Conservation (phyloP, 345 rosid genomes). For the Conringia planisiliqua region DNA sequence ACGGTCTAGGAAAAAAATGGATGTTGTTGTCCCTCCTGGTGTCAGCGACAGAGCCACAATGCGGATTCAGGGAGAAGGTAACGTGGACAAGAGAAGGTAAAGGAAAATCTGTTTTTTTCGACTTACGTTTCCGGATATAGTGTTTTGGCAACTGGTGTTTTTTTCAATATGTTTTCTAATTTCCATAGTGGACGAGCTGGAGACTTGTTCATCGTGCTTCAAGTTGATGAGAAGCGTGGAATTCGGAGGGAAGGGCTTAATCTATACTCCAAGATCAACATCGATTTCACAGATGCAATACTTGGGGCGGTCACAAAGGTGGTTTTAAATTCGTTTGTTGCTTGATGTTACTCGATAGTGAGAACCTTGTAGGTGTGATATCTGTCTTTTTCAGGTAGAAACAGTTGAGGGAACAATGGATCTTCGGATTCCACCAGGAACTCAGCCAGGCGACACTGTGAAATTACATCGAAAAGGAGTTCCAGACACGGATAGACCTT, state of each 20-base stretch:
- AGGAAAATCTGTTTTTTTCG: not conserved
- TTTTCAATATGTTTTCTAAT: slow-evolving; percentile 7
- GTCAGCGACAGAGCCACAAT: slow-evolving; percentile 69
- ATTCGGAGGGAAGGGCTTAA: slow-evolving; percentile 76
- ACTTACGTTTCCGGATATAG: not conserved
- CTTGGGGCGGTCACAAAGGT: slow-evolving; percentile 72
- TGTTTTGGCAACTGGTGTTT: not conserved
- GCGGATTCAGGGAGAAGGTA: slow-evolving; percentile 72
- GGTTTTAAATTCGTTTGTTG: not conserved
- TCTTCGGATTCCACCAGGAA: slow-evolving; percentile 71
- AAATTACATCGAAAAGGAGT: slow-evolving; percentile 66
- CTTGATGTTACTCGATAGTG: not conserved
- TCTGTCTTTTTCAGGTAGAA: slow-evolving; percentile 57
- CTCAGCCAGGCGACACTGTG: slow-evolving; percentile 78
- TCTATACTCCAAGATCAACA: slow-evolving; percentile 64
- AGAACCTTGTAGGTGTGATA: slow-evolving; percentile 4
- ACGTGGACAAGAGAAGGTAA: slow-evolving; percentile 64
- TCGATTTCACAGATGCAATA: slow-evolving; percentile 84
- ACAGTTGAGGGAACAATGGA: slow-evolving; percentile 78
- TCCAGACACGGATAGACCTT: slow-evolving; percentile 73
- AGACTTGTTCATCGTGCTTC: slow-evolving; percentile 66
- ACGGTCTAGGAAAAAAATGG: slow-evolving; percentile 51
- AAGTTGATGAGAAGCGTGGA: slow-evolving; percentile 67
- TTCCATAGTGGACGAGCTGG: slow-evolving; percentile 62
- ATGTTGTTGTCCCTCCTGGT: slow-evolving; percentile 73